These are phyloP conservation scores for Stropharia rugosoannulata DNA, from an alignment of 768 basidiomycete species.

Conservation along the genomic window DNA sequence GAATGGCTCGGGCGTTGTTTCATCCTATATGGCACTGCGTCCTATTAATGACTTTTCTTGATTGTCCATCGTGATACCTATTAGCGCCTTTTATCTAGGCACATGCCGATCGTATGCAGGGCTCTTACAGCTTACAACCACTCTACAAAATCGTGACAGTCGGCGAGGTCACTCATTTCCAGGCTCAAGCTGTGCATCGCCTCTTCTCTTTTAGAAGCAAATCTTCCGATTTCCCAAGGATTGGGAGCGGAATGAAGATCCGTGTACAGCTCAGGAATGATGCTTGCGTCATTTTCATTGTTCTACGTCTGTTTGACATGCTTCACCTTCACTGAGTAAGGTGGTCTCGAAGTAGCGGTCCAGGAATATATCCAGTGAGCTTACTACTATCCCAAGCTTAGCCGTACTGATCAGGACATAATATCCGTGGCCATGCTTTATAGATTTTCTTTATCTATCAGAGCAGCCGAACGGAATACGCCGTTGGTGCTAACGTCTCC, in stretches of 20 bases:
- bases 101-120: neutral
- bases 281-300: slow-evolving; percentile 15
- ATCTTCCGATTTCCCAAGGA: slow-evolving; percentile 12
- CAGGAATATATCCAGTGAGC: slow-evolving; percentile 19
- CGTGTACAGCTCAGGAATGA: slow-evolving; percentile 7
- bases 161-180: neutral
- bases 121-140: neutral
- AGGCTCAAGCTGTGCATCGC: neutral
- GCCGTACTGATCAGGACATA: slow-evolving; percentile 21
- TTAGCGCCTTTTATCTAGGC: slow-evolving; percentile 5
- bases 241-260: slow-evolving; percentile 16
- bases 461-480: slow-evolving; percentile 25
- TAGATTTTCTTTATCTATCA: slow-evolving; percentile 28
- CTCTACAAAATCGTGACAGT: neutral
- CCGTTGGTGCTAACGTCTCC: slow-evolving; percentile 17
- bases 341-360: slow-evolving; percentile 12
- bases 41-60: slow-evolving; percentile 16
- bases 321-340: slow-evolving; percentile 11
- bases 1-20: slow-evolving; percentile 12
- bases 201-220: slow-evolving; percentile 8
- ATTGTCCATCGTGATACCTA: slow-evolving; percentile 2
- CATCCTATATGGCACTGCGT: slow-evolving; percentile 12
- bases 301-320: slow-evolving; percentile 15
- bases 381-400: slow-evolving; percentile 22
- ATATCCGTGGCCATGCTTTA: slow-evolving; percentile 27